Percentiles rank a stretch among this genome's conserved stretches.
Conservation (phyloP, 768 basidiomycete species). For the Lentinula edodes region DNA sequence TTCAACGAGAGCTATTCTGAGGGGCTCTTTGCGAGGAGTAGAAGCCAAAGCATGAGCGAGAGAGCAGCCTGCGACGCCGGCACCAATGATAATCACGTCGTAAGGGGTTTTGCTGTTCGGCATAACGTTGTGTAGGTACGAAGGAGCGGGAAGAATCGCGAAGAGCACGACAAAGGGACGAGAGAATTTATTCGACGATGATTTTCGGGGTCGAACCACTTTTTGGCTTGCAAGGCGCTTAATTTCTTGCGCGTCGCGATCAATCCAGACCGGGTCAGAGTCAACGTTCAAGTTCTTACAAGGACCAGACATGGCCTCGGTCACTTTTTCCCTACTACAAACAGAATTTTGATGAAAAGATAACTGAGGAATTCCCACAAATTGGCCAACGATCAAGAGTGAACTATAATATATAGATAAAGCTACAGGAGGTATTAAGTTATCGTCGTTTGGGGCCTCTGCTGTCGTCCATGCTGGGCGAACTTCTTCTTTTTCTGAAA, state of each 20-base stretch:
- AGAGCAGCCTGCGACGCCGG: slow-evolving; percentile 83
- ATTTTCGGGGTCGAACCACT: neutral
- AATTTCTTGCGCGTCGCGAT: neutral
- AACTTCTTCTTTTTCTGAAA: slow-evolving; percentile 65
- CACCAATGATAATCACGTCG: slow-evolving; percentile 87
- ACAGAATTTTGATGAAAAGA: too few relatives aligned
- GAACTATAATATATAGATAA: neutral
- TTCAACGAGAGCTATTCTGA: slow-evolving; percentile 82
- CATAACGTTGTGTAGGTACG: neutral
- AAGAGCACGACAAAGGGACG: neutral
- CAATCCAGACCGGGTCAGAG: neutral
- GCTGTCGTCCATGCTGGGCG: slow-evolving; percentile 61
- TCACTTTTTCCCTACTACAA: neutral
- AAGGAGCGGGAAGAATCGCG: neutral
- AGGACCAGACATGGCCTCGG: neutral
- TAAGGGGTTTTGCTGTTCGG: slow-evolving; percentile 29
- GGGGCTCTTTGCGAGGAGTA: slow-evolving; percentile 43
- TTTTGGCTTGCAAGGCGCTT: neutral
- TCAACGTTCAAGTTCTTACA: neutral
- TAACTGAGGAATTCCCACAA: too few relatives aligned
- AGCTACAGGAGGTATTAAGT: slow-evolving; percentile 10
- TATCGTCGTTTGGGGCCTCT: slow-evolving; percentile 69
- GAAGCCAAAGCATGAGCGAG: slow-evolving; percentile 82
- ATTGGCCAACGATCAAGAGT: neutral
- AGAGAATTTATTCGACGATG: neutral